These are phyloP conservation scores for Mycena belliarum DNA, from an alignment of 768 basidiomycete genomes.

Conservation along the genomic window DNA sequence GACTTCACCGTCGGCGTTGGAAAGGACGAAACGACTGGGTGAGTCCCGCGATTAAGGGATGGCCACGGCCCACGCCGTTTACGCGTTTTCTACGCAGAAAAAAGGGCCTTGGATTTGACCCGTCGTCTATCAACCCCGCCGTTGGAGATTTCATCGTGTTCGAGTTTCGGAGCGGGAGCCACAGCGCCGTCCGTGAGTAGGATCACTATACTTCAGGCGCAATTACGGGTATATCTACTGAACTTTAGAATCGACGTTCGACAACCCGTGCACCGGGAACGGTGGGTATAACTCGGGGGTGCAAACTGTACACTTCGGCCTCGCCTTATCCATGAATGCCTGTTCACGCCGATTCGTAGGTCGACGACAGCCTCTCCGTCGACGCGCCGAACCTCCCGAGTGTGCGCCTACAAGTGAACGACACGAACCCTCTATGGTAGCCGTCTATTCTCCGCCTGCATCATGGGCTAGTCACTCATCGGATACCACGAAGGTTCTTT, in stretches of 20 bases:
- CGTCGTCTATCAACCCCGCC: slow-evolving; percentile 37
- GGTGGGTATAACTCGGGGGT: slow-evolving; percentile 39
- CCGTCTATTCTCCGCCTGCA: background rate
- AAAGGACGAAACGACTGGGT: slow-evolving; percentile 45
- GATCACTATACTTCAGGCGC: too few relatives aligned
- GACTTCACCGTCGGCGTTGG: slow-evolving; percentile 40
- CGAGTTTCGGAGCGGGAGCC: slow-evolving; percentile 40
- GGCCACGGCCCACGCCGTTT: background rate
- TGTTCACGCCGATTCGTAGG: slow-evolving; percentile 20
- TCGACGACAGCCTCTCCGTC: slow-evolving; percentile 31
- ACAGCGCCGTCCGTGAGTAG: slow-evolving; percentile 41
- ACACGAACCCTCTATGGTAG: slow-evolving; percentile 38
- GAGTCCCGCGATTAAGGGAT: background rate
- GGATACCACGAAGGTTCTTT: slow-evolving; percentile 33
- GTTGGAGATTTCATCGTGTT: slow-evolving; percentile 38
- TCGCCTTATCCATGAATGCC: background rate
- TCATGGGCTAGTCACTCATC: background rate
- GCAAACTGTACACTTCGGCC: slow-evolving; percentile 28
- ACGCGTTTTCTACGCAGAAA: slow-evolving; percentile 26
- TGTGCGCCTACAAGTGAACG: slow-evolving; percentile 33
- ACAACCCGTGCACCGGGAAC: slow-evolving; percentile 36
- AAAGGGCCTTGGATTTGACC: slow-evolving; percentile 44
- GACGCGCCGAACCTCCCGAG: slow-evolving; percentile 37
- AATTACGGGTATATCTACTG: too few relatives aligned
- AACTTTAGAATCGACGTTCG: slow-evolving; percentile 36